These are phyloP conservation scores for Xylaria arbuscula DNA, from an alignment of 2,329 filamentous ascomycete genomes.

Conservation along the genomic window DNA sequence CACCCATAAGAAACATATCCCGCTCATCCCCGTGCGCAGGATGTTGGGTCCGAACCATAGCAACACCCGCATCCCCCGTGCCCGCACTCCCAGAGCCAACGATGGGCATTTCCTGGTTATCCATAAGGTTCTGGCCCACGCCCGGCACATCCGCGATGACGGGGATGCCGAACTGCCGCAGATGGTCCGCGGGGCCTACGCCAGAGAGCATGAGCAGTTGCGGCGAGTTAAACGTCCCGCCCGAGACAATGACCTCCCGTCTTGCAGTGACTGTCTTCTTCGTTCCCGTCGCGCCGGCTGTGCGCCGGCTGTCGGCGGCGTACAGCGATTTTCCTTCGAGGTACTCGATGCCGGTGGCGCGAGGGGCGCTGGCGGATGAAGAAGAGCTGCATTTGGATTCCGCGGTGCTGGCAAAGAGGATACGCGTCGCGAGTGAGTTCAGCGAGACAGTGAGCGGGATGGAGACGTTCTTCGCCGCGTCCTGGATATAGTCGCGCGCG, in stretches of 20 bases:
- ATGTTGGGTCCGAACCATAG: constrained; percentile 33
- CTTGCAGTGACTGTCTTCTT: constrained; percentile 44
- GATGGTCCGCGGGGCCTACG: constrained; percentile 55
- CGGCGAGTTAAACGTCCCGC: constrained; percentile 61
- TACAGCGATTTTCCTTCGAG: constrained; percentile 48
- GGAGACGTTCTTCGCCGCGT: constrained; percentile 57
- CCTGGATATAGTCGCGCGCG: constrained; percentile 61
- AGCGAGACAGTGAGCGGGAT: constrained; percentile 54
- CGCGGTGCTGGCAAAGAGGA: constrained; percentile 32
- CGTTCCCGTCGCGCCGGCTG: constrained; percentile 43
- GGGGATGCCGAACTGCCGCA: constrained; percentile 55
- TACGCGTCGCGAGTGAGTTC: constrained; percentile 37
- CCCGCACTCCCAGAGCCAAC: constrained; percentile 35
- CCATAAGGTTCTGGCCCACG: constrained; percentile 61
- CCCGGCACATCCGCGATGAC: constrained; percentile 57
- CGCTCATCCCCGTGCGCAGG: constrained; percentile 34
- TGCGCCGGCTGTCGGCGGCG: constrained; percentile 42
- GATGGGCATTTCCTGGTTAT: constrained; percentile 55
- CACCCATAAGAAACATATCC: constrained; percentile 40
- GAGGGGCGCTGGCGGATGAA: constrained; percentile 11
- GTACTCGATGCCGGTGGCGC: constrained; percentile 39
- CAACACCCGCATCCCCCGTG: constrained; percentile 25
- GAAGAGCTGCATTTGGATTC: constrained; percentile 25
- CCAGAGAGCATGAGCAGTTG: constrained; percentile 62
- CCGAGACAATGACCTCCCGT: constrained; percentile 60